Evolutionary conservation across 2,329 filamentous ascomycete genomes (phyloP), one percentile per base, ranked within the genome.

Genomic region (Elsinoe ampelina): DNA sequence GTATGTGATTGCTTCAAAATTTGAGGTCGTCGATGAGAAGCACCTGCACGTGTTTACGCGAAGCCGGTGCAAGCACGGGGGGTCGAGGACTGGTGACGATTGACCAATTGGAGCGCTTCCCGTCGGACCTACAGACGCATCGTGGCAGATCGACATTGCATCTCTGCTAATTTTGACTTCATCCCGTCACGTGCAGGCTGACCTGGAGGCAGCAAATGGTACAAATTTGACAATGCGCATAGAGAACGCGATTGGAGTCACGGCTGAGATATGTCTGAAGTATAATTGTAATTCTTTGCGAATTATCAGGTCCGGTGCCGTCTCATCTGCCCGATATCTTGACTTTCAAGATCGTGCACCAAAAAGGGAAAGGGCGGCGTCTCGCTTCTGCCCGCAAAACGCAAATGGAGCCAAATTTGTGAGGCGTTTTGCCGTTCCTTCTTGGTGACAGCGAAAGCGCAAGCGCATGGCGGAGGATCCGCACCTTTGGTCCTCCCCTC

Each of bases 401-500:
- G n/a, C 32, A 50, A 12, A 30, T 48, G n/a, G 20, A n/a, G 45
- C 15, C 22, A 50, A 30, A n/a, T 32, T 30, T 30, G 26, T 26
- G 41, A 34, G 26, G 26, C 26, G 32, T 34, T 34, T 34, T 50
- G 45, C 45, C 26, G 8, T 50, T 50, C 45, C 45, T 35, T 50
- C 26, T 41, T 13, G n/a, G n/a, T 50, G 26, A 20, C 45, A 36
- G 45, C 45, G 32, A 36, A 50, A 36, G 17, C 11, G 26, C 30
- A n/a, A 12, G 19, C 6, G 41, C 26, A 12, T 45, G 41, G 17
- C 41, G 41, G 11, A 11, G 13, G 15, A 26, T 45, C 41, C 41
- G 41, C 41, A 45, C 17, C 26, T 45, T 45, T 45, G 41, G 26
- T 50, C 26, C 17, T 50, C 32, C 45, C 45, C 48, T 38, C 48